A percentile compares a stretch with the other conserved stretches of the same genome.
These are phyloP conservation scores for Jatropha multifida DNA, from an alignment of 441 rosid species.

Conservation along the genomic window DNA sequence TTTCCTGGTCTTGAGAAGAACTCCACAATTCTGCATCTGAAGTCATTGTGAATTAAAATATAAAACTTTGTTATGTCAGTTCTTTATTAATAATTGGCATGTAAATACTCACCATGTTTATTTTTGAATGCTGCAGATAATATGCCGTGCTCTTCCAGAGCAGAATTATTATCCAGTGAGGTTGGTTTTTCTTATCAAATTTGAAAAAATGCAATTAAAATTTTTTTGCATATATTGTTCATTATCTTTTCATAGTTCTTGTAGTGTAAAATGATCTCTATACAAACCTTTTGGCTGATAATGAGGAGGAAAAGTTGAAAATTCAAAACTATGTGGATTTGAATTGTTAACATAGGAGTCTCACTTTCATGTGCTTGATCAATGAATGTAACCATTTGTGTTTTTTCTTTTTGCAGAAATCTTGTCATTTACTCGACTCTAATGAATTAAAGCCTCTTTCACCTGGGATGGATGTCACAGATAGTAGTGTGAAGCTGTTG, in stretches of 20 bases:
- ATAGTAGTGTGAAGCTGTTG: slow-evolving; percentile 35
- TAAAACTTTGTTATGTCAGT: background rate
- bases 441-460: slow-evolving; percentile 34
- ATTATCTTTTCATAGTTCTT: background rate
- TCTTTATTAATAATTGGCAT: background rate
- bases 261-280: background rate
- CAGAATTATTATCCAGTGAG: slow-evolving; percentile 37
- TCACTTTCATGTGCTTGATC: background rate
- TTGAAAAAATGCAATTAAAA: background rate
- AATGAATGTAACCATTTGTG: background rate
- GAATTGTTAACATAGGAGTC: background rate
- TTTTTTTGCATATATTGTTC: background rate
- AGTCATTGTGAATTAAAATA: background rate
- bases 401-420: slow-evolving; percentile 33
- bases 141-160: slow-evolving; percentile 46
- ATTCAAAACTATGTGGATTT: background rate
- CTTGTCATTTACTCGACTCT: slow-evolving; percentile 33
- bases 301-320: background rate
- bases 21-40: background rate
- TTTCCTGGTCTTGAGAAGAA: background rate
- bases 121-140: slow-evolving; percentile 36
- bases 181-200: slow-evolving; percentile 27
- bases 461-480: slow-evolving; percentile 35
- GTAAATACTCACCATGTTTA: slow-evolving; percentile 1
- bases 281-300: background rate